Conservation (phyloP, 2,329 filamentous ascomycete genomes). For the Verruconis gallopava region DNA sequence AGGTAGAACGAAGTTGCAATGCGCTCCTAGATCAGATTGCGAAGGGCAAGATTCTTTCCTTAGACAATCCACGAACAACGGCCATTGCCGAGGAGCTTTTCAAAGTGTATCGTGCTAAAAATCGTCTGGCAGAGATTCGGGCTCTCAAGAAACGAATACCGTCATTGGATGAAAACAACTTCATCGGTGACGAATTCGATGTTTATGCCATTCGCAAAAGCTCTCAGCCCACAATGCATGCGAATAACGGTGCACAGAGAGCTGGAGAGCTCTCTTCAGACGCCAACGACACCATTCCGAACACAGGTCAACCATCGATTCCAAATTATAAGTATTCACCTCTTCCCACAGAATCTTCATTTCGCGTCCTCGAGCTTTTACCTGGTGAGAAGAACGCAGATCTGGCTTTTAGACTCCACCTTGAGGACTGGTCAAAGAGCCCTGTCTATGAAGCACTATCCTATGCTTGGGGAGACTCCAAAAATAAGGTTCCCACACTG, state of each 20-base stretch:
- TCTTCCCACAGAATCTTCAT: background rate
- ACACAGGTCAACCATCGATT: too few relatives aligned
- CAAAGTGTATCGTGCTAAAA: background rate
- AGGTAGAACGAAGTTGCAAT: background rate
- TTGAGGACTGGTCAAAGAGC: background rate
- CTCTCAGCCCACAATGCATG: too few relatives aligned
- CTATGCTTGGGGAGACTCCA: background rate
- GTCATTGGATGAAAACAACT: background rate
- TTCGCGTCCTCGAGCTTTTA: background rate
- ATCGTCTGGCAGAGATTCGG: background rate
- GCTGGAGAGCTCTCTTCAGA: too few relatives aligned
- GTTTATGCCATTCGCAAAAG: too few relatives aligned
- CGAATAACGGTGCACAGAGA: too few relatives aligned
- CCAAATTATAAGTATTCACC: background rate
- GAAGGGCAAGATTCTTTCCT: background rate
- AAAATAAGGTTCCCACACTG: background rate
- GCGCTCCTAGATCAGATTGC: background rate
- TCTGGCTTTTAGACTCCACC: background rate
- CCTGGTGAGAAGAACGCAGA: background rate
- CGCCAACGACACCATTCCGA: too few relatives aligned
- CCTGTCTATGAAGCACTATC: constrained; percentile 1
- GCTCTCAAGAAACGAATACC: background rate
- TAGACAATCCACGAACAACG: background rate
- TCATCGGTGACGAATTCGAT: background rate
- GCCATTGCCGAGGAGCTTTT: constrained; percentile 1